phyloP scores from a whole-genome alignment of 2,329 filamentous ascomycete species.

The Cordyceps pruinosa region DNA sequence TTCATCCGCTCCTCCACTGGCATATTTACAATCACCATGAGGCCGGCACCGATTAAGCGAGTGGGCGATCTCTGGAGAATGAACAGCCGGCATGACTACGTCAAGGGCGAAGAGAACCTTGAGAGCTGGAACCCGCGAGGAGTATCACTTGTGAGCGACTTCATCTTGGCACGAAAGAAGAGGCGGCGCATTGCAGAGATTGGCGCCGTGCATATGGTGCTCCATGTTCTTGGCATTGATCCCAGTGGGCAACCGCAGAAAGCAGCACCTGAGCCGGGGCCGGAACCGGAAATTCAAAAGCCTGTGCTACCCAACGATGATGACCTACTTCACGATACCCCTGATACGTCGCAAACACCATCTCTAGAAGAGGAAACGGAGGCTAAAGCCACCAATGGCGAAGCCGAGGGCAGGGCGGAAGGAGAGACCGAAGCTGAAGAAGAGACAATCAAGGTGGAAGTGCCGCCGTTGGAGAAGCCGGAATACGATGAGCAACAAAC shows the following conservation, averaged over 20 bases:
- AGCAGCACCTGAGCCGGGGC: slow-evolving; percentile 25
- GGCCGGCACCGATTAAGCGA: slow-evolving; percentile 82
- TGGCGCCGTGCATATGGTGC: slow-evolving; percentile 61
- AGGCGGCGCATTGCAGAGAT: slow-evolving; percentile 71
- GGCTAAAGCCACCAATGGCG: slow-evolving; percentile 17
- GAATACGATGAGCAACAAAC: slow-evolving; percentile 42
- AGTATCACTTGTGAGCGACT: slow-evolving; percentile 86
- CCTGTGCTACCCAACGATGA: slow-evolving; percentile 46
- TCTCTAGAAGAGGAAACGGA: slow-evolving; percentile 25
- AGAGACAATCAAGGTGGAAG: slow-evolving; percentile 17
- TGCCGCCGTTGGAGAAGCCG: slow-evolving; percentile 19
- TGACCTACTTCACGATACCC: slow-evolving; percentile 51
- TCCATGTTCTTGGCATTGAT: slow-evolving; percentile 51
- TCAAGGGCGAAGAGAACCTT: slow-evolving; percentile 89
- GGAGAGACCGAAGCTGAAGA: slow-evolving; percentile 18
- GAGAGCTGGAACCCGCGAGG: slow-evolving; percentile 81
- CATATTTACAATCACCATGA: slow-evolving; percentile 80
- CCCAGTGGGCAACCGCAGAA: slow-evolving; percentile 26
- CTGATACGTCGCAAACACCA: slow-evolving; percentile 42
- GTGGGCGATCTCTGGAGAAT: slow-evolving; percentile 93
- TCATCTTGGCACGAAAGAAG: slow-evolving; percentile 66
- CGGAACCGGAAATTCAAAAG: slow-evolving; percentile 29
- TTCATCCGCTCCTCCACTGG: slow-evolving; percentile 81
- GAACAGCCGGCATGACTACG: slow-evolving; percentile 90
- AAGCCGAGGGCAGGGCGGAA: slow-evolving; percentile 16